These are phyloP conservation scores for Mycosphaerella sp. DNA, from an alignment of 2,329 filamentous ascomycete genomes.

Conservation along the genomic window DNA sequence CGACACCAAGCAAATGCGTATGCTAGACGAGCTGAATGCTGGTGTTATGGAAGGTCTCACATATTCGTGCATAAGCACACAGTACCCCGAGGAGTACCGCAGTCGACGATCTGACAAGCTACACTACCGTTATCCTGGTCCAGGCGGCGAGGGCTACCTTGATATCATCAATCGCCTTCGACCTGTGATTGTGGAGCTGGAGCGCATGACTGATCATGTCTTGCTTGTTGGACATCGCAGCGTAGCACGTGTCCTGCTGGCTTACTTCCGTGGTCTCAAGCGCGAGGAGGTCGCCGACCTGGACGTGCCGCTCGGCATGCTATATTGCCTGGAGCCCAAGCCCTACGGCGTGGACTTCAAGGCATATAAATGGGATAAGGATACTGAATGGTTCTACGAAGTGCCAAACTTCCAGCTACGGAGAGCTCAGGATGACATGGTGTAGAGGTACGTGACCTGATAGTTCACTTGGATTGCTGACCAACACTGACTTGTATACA, in stretches of 20 bases:
- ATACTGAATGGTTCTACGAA: conserved; percentile 73
- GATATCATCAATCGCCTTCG: conserved; percentile 94
- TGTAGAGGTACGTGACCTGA: conserved; percentile 7
- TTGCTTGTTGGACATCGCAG: conserved; percentile 89
- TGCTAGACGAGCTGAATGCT: conserved; percentile 86
- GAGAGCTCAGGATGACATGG: conserved; percentile 43
- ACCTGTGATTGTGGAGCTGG: conserved; percentile 92
- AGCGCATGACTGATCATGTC: conserved; percentile 93
- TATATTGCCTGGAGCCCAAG: conserved; percentile 94
- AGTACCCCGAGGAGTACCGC: conserved; percentile 72
- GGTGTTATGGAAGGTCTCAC: conserved; percentile 93
- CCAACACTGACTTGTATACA: neutral
- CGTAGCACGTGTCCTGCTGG: conserved; percentile 83
- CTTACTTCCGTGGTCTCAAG: conserved; percentile 91
- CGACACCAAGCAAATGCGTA: conserved; percentile 71
- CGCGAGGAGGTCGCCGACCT: conserved; percentile 89
- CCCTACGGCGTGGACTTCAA: conserved; percentile 97
- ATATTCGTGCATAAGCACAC: conserved; percentile 78
- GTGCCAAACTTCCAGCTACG: conserved; percentile 75
- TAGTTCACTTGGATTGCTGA: neutral
- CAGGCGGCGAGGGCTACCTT: conserved; percentile 91
- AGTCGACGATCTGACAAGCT: conserved; percentile 81
- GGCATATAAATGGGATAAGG: conserved; percentile 82
- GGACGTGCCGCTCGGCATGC: conserved; percentile 85
- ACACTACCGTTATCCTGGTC: conserved; percentile 91